A percentile compares a stretch with the other conserved stretches of the same genome.
phyloP scores from a whole-genome alignment of 2,329 filamentous ascomycete genomes.

The Beauveria sp. region DNA sequence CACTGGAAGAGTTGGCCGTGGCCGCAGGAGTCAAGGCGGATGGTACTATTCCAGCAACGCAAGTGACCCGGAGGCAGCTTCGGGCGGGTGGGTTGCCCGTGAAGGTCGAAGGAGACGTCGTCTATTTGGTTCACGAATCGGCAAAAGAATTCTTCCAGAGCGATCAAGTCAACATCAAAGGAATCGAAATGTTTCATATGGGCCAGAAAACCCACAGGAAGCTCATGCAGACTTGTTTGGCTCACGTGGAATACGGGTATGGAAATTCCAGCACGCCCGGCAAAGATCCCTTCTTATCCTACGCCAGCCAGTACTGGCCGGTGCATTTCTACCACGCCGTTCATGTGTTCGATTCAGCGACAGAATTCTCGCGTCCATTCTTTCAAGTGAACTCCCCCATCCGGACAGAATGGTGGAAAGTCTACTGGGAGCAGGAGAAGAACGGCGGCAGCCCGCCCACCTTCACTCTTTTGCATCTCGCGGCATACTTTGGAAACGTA shows the following conservation, averaged over 20 bases:
- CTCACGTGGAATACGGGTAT: not conserved
- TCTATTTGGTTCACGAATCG: not conserved
- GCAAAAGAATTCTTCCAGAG: not conserved
- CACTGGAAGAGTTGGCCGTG: constrained; percentile 17
- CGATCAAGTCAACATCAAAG: not conserved
- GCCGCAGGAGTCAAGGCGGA: constrained; percentile 3
- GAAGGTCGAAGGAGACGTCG: not conserved
- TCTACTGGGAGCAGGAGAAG: not conserved
- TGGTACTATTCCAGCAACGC: no score
- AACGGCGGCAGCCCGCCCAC: not conserved
- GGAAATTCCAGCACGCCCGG: no score
- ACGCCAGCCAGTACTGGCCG: not conserved
- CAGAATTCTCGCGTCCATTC: not conserved
- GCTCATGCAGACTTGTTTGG: not conserved
- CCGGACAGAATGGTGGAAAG: not conserved
- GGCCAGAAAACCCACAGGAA: not conserved
- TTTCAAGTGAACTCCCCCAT: not conserved
- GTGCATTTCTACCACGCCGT: not conserved
- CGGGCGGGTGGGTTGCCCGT: not conserved
- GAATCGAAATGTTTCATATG: not conserved
- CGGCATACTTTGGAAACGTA: not conserved
- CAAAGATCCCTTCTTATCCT: not conserved
- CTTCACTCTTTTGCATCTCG: not conserved
- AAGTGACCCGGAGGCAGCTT: no score
- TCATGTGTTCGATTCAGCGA: not conserved